Evolutionary conservation across 192 early-diverging fungal species (phyloP), one percentile per base, ranked within the genome.

Genomic region (Coemansia sp.): DNA sequence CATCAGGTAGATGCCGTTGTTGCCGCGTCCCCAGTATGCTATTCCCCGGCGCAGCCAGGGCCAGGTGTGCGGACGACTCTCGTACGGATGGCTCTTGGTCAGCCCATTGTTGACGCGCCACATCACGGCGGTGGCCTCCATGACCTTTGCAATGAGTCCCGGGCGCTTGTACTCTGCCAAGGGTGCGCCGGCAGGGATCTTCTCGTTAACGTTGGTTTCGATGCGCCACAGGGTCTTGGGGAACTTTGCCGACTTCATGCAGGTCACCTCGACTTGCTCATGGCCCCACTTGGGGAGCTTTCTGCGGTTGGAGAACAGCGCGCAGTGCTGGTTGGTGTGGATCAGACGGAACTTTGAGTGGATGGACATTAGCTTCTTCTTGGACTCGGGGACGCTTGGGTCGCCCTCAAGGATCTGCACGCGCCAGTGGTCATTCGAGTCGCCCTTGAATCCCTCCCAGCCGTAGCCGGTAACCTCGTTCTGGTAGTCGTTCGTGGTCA

Each of bases 261-360:
- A 95, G 36, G 93, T 95, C 41, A 97, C 90, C 65, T 99, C 94
- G 63, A 92, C 90, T 77, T 96, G 95, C 32, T 88, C 89, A 77
- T 90, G 95, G 21, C 87, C 97, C 95, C 95, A 99, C 52, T 92
- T 89, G 51, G 97, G 97, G 41, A 99, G 84, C 73, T 88, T 84
- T 39, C 87, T 85, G 68, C 85, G 83, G 78, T 92, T 88, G 9
- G 93, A 92, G 73, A 91, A 92, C 36, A 99, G 76, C 43, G 90
- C 91, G 62, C 95, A 95, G 45, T 88, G 84, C 77, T 89, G 87
- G 54, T 87, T 77, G 63, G 71, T 60, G 68, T 92, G 95, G 18
- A 94, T 81, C 49, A 99, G 69, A 18, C 88, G 85, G 76, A 99
- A 90, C 67, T 87, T 85, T 21, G 83, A 86, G 62, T 85, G 70